These are phyloP conservation scores for Eucalyptus regnans DNA, from an alignment of 345 rosid species.

Conservation along the genomic window DNA sequence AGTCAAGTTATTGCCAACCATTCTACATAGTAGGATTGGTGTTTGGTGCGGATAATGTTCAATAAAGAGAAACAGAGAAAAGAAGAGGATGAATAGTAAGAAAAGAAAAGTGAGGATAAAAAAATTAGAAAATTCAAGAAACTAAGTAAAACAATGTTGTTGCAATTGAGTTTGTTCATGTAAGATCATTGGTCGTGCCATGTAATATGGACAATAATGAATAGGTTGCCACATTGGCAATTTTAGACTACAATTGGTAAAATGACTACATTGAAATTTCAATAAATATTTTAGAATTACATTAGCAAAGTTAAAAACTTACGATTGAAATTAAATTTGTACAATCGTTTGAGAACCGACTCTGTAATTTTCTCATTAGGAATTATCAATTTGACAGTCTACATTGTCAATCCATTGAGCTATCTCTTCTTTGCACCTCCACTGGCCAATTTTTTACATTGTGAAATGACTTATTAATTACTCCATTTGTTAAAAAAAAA, in stretches of 20 bases:
- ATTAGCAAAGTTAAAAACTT: background rate
- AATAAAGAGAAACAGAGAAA: background rate
- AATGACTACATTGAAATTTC: background rate
- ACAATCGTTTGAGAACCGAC: rapidly evolving
- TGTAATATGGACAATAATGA: rapidly evolving
- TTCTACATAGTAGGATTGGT: rapidly evolving
- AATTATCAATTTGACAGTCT: background rate
- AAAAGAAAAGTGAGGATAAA: background rate
- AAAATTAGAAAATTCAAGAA: background rate
- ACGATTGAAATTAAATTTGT: background rate
- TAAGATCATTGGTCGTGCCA: background rate
- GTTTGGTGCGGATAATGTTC: background rate
- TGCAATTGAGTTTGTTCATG: background rate
- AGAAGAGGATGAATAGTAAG: background rate
- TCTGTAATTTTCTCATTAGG: background rate
- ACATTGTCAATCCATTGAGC: background rate
- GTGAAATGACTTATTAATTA: background rate
- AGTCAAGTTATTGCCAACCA: background rate
- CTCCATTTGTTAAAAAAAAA: background rate
- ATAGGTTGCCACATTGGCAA: background rate
- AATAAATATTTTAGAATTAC: background rate
- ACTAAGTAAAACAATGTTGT: background rate
- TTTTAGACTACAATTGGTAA: background rate
- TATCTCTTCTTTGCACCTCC: background rate
- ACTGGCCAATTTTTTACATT: background rate